Conservation (phyloP, 2,329 filamentous ascomycete genomes). For the Aspergillus neoniger region DNA sequence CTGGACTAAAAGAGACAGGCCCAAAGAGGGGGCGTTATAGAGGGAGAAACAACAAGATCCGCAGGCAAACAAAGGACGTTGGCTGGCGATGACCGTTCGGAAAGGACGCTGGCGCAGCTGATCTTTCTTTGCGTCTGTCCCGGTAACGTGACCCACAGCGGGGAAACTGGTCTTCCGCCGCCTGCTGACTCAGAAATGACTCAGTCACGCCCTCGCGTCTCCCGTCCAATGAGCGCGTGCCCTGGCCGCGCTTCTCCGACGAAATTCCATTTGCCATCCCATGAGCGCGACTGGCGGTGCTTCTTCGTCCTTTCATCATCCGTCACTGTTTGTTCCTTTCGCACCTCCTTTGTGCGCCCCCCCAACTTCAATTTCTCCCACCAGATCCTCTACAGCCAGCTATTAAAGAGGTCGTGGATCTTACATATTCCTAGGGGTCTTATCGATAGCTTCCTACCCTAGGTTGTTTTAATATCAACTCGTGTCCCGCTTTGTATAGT, state of each 20-base stretch:
- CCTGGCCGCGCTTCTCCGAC: conserved; percentile 27
- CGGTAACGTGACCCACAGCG: conserved; percentile 43
- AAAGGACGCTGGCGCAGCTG: conserved; percentile 25
- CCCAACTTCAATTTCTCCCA: neutral
- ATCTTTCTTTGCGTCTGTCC: conserved; percentile 36
- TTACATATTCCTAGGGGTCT: neutral
- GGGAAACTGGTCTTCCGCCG: conserved; percentile 32
- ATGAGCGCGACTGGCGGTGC: conserved; percentile 34
- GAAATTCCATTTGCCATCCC: conserved; percentile 37
- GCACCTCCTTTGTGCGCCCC: neutral
- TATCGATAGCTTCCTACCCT: neutral
- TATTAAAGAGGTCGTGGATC: neutral
- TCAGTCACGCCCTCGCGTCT: conserved; percentile 23
- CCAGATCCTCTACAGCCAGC: neutral
- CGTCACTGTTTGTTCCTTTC: neutral
- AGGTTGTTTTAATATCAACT: neutral
- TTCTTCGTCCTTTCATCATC: conserved; percentile 23
- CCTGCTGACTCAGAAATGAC: conserved; percentile 26
- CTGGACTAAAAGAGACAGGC: conserved; percentile 11
- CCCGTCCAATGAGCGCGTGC: conserved; percentile 41
- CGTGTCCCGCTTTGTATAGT: neutral
- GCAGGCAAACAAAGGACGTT: conserved; percentile 5
- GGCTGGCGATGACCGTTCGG: conserved; percentile 6
- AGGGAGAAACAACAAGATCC: neutral
- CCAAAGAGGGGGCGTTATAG: conserved; percentile 4